Evolutionary conservation across 2,329 filamentous ascomycete genomes (phyloP), one percentile per base, ranked within the genome.

Genomic region (Stromatinia cepivora): DNA sequence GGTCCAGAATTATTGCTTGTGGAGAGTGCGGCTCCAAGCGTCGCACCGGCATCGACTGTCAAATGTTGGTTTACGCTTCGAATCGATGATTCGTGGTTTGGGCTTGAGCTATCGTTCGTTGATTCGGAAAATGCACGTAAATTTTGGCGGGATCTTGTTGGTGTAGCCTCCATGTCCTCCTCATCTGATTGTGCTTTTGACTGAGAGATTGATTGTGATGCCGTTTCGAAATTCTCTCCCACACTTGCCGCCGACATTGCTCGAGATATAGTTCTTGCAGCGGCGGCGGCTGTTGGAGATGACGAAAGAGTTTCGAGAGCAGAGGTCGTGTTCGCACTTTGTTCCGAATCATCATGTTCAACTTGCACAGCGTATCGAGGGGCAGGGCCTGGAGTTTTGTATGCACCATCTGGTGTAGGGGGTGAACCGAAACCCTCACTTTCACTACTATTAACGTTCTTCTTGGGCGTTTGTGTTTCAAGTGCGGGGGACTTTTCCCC

Each of bases 231-330:
- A 13, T 58, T 66, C 34, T 72, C 70, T 34, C 31, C 46, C 22
- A 58, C 75, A 66, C 80, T 83, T 36, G 81, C 80, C 75, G 80
- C 81, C 63, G 84, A 86, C 42, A 85, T 79, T 17, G 82, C 83
- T 65, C 85, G 82, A 1, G 86, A 87, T 20, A 86, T 79, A 5
- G 82, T 84, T 70, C 86, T 81, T 42, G 84, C 84, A 6, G 84
- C 82, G 0, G 84, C 85, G 5, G 86, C 85, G 10, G 83, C 83
- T 0, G 86, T 84, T 10, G 86, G 86, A 13, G 86, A 87, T 10
- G 86, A 87, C 11, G 83, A 84, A 74, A 88, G 81, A 31, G 79
- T 82, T 73, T 88, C 85, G 31, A 87, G 80, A 31, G 80, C 79
- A 11, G 83, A 85, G 1, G 85, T 87, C 2, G 81, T 83, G 72